A percentile compares a stretch with the other conserved stretches of the same genome.
Conservation (phyloP, 2,329 filamentous ascomycete genomes). For the Fonsecaea monophora region DNA sequence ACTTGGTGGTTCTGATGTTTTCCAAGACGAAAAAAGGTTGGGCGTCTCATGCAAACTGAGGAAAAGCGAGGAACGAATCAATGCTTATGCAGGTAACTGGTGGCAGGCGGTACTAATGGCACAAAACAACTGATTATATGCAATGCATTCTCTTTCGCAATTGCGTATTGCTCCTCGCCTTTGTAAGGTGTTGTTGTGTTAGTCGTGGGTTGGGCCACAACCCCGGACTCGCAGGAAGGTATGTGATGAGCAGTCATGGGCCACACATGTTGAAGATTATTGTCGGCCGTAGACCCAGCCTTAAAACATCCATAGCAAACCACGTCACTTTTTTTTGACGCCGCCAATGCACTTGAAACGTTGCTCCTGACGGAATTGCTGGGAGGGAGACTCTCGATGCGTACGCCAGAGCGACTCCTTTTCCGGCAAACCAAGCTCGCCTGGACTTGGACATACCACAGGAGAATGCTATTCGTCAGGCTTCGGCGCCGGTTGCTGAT, state of each 20-base stretch:
- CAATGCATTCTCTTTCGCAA: conserved; percentile 3
- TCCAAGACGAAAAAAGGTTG: neutral
- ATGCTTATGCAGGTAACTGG: neutral
- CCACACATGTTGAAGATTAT: no score
- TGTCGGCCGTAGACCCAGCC: no score
- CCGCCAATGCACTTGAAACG: no score
- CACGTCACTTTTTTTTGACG: no score
- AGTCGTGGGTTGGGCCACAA: neutral
- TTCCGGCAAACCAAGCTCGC: neutral
- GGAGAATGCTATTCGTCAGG: neutral
- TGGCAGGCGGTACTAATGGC: conserved; percentile 14
- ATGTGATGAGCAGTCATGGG: no score
- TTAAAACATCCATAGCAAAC: no score
- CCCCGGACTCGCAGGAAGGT: no score
- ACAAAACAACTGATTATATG: conserved; percentile 8
- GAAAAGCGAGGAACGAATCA: neutral
- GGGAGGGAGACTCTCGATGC: neutral
- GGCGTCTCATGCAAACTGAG: neutral
- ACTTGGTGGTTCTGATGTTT: neutral
- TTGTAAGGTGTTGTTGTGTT: neutral
- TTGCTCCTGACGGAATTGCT: neutral
- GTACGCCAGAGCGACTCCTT: neutral
- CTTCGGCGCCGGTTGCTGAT: neutral
- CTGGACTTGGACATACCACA: neutral
- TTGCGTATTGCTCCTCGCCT: neutral